Conservation (phyloP, 192 early-diverging fungal species). For the Phlyctochytrium bullatum region DNA sequence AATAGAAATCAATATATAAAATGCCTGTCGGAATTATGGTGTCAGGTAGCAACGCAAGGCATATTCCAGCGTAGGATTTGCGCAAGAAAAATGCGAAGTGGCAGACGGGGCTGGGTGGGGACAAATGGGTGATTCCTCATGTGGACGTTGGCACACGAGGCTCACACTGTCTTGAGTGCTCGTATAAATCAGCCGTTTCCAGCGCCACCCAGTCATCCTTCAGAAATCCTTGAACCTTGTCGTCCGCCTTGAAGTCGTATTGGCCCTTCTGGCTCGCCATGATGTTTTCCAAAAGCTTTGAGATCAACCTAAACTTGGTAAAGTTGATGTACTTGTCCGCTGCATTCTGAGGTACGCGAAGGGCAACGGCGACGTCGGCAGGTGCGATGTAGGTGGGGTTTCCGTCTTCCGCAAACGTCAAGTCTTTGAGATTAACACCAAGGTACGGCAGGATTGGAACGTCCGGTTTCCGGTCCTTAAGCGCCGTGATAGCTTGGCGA, state of each 20-base stretch:
- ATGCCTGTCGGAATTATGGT: too few species aligned
- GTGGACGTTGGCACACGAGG: conserved; percentile 14
- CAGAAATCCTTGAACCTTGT: conserved; percentile 29
- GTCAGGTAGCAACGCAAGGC: too few species aligned
- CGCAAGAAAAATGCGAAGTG: too few species aligned
- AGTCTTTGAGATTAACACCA: conserved; percentile 75
- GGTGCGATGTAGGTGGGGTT: conserved; percentile 55
- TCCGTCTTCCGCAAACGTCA: conserved; percentile 84
- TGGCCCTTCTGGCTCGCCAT: conserved; percentile 23
- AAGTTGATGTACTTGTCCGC: conserved; percentile 39
- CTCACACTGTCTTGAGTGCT: conserved; percentile 28
- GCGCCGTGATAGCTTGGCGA: conserved; percentile 23
- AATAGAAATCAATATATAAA: too few species aligned
- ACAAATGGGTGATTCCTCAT: too few species aligned
- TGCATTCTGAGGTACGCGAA: background rate
- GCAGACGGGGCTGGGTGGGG: too few species aligned
- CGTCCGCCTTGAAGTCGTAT: conserved; percentile 31
- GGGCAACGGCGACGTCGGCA: background rate
- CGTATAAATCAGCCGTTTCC: conserved; percentile 43
- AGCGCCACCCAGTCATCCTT: conserved; percentile 32
- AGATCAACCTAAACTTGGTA: conserved; percentile 43
- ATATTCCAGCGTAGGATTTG: too few species aligned
- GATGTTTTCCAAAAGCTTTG: conserved; percentile 29
- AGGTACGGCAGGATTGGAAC: conserved; percentile 76
- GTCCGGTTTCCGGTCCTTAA: conserved; percentile 13